phyloP scores from a whole-genome alignment of 257 asterid genomes.

The Handroanthus guayacan region DNA sequence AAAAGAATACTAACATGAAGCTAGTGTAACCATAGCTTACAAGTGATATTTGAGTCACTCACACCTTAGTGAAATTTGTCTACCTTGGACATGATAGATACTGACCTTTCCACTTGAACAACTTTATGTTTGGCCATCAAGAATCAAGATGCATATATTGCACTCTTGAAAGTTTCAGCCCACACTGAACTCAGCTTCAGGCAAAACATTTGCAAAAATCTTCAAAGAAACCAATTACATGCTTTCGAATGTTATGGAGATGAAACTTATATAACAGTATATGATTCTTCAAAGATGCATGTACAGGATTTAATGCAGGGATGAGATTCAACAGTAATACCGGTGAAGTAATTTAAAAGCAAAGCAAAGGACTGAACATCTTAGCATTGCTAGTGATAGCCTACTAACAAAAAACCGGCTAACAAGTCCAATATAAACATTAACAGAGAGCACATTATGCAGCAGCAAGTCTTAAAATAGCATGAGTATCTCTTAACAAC shows the following conservation, averaged over 20 bases:
- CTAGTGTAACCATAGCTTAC: neutral
- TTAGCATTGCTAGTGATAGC: neutral
- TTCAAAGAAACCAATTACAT: neutral
- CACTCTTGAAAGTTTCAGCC: no score
- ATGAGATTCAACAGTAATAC: neutral
- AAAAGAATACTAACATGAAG: neutral
- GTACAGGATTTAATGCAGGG: no score
- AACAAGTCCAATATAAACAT: neutral
- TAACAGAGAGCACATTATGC: neutral
- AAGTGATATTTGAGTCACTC: neutral
- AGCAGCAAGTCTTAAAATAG: conserved; percentile 8
- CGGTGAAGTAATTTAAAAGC: no score
- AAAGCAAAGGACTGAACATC: neutral
- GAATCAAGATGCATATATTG: no score
- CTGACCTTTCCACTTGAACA: neutral
- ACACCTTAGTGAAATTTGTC: neutral
- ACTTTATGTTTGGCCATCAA: no score
- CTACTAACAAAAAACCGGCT: neutral
- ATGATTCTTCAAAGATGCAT: neutral
- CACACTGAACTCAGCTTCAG: neutral
- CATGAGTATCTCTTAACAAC: neutral
- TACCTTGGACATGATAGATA: neutral
- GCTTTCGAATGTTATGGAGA: neutral
- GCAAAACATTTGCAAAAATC: neutral
- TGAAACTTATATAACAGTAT: no score